Conservation (phyloP, 139 green algal species). For the Chlorella sp. region DNA sequence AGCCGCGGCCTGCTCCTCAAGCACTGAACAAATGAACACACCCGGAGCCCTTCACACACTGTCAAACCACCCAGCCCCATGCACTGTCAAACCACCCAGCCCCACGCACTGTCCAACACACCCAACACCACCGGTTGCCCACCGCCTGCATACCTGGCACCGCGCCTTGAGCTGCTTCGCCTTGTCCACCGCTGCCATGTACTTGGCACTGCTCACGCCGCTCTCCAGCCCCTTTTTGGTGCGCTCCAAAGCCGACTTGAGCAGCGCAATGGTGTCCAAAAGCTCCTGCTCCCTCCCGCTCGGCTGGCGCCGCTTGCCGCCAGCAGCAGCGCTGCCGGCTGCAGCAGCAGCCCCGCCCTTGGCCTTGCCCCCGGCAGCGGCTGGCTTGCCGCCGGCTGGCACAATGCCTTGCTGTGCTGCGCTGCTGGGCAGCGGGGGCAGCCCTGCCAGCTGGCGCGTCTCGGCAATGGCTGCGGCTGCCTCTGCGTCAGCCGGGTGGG, state of each 20-base stretch:
- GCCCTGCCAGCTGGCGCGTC: slow-evolving; percentile 18
- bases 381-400: not conserved
- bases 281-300: slow-evolving; percentile 68
- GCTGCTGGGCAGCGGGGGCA: not conserved
- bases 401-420: not conserved
- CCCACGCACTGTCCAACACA: too few relatives aligned
- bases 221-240: slow-evolving; percentile 46
- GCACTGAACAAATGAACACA: too few relatives aligned
- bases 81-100: too few relatives aligned
- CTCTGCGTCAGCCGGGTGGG: not conserved
- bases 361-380: not conserved
- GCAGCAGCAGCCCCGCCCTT: not conserved
- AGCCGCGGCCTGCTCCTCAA: too few relatives aligned
- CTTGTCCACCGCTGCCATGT: slow-evolving; percentile 70
- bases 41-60: too few relatives aligned
- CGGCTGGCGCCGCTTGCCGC: not conserved
- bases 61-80: too few relatives aligned
- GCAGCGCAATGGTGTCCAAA: slow-evolving; percentile 65
- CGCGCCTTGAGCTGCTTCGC: slow-evolving; percentile 44
- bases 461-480: not conserved
- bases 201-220: slow-evolving; percentile 75
- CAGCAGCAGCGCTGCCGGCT: not conserved
- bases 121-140: too few relatives aligned
- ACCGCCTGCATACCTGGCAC: not conserved
- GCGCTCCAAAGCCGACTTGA: slow-evolving; percentile 79